Evolutionary conservation across 805 yeast genomes (phyloP).

Genomic region (Jamesozyma hellenica): DNA sequence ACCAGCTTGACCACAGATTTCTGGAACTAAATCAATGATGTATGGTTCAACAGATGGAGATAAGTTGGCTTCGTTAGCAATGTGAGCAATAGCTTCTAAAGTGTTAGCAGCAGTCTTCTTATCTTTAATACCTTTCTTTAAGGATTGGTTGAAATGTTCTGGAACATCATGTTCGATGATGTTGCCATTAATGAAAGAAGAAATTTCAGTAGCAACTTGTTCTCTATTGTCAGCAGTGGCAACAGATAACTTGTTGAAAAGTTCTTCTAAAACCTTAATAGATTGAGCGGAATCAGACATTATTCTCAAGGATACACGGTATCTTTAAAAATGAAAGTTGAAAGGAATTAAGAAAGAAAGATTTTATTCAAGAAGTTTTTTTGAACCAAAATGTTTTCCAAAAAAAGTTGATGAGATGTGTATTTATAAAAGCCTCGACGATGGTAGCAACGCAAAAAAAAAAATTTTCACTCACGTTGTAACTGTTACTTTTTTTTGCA

Average conservation of each 20-base stretch:
- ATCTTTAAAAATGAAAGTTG: constrained; percentile 2
- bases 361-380: no score
- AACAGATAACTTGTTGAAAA: constrained; percentile 84
- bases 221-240: constrained; percentile 77
- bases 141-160: constrained; percentile 68
- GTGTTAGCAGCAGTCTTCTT: constrained; percentile 80
- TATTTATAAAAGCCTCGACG: constrained; percentile 4
- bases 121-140: constrained; percentile 65
- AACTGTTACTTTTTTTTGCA: no score
- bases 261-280: constrained; percentile 77
- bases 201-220: constrained; percentile 78
- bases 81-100: constrained; percentile 72
- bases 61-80: constrained; percentile 69
- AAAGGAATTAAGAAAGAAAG: constrained; percentile 3
- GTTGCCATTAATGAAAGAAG: constrained; percentile 90
- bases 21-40: constrained; percentile 66
- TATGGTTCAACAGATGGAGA: constrained; percentile 94
- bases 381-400: no score
- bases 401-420: constrained; percentile 2
- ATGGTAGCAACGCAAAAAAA: not conserved
- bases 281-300: constrained; percentile 42
- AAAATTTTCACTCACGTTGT: constrained; percentile 1
- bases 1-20: constrained; percentile 71
- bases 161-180: constrained; percentile 99
- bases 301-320: constrained; percentile 9